A percentile compares a stretch with the other conserved stretches of the same genome.
These are phyloP conservation scores for Sphaerulina musiva DNA, from an alignment of 2,329 filamentous ascomycete genomes.

Conservation along the genomic window DNA sequence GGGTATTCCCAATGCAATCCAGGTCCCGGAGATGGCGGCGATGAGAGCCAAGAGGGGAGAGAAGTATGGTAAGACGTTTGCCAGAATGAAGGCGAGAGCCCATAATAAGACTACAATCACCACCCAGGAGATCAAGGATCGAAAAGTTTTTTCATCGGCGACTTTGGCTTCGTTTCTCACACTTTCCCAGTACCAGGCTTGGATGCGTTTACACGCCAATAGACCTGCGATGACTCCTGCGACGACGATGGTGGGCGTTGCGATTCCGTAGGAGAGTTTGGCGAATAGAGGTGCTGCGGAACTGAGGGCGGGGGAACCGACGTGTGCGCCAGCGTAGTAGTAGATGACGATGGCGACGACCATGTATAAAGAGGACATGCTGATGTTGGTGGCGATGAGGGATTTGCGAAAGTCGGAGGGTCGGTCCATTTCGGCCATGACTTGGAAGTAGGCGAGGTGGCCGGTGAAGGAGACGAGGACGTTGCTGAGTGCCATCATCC, in stretches of 20 bases:
- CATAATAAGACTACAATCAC: conserved; percentile 51
- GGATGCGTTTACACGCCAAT: conserved; percentile 61
- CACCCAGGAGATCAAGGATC: conserved; percentile 45
- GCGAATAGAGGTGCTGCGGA: conserved; percentile 50
- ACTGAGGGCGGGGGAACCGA: conserved; percentile 59
- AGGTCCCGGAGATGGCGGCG: conserved; percentile 55
- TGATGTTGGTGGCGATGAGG: conserved; percentile 54
- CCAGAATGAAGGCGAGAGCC: conserved; percentile 60
- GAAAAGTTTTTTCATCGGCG: conserved; percentile 30
- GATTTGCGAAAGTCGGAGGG: conserved; percentile 57
- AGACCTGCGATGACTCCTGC: conserved; percentile 65
- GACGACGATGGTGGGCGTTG: conserved; percentile 64
- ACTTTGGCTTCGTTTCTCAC: conserved; percentile 14
- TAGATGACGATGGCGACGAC: conserved; percentile 65
- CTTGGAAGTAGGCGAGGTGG: conserved; percentile 61
- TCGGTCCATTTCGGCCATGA: conserved; percentile 58
- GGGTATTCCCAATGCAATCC: conserved; percentile 48
- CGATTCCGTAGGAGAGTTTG: conserved; percentile 62
- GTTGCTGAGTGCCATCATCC: conserved; percentile 50
- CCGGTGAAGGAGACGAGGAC: conserved; percentile 62
- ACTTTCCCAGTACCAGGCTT: conserved; percentile 31
- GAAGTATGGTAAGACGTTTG: conserved; percentile 64
- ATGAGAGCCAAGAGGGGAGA: conserved; percentile 60
- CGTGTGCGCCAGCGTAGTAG: conserved; percentile 54
- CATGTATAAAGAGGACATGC: conserved; percentile 57